Percentiles rank a stretch among this genome's conserved stretches.
Evolutionary conservation across 257 asterid species (phyloP).

Genomic region (Nyctanthes arbortristis): DNA sequence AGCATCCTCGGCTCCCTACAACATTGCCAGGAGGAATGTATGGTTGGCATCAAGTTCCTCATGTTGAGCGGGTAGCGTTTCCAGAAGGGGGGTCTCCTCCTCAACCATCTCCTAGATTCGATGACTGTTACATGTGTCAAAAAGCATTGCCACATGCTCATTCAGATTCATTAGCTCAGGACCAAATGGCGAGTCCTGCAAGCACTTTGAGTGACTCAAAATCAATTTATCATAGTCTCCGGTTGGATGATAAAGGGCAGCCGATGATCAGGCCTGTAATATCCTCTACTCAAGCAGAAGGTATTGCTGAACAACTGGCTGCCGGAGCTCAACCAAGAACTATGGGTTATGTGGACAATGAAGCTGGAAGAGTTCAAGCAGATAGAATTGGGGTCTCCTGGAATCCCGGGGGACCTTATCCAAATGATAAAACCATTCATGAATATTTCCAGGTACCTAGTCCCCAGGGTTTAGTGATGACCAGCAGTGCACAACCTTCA

Average conservation of each 20-base stretch:
- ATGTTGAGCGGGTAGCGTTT: slow-evolving; percentile 45
- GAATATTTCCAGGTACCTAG: slow-evolving; percentile 49
- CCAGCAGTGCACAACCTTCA: slow-evolving; percentile 54
- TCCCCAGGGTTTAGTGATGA: slow-evolving; percentile 46
- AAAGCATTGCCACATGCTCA: slow-evolving; percentile 96
- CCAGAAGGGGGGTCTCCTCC: slow-evolving; percentile 44
- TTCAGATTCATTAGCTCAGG: slow-evolving; percentile 80
- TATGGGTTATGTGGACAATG: slow-evolving; percentile 35
- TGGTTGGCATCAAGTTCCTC: slow-evolving; percentile 68
- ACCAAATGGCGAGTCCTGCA: slow-evolving; percentile 50
- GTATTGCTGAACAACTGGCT: slow-evolving; percentile 39
- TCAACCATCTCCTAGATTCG: slow-evolving; percentile 38
- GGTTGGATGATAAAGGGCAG: slow-evolving; percentile 61
- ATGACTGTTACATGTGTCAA: slow-evolving; percentile 87
- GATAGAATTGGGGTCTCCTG: slow-evolving; percentile 39
- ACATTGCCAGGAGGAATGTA: slow-evolving; percentile 50
- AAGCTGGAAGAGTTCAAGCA: slow-evolving; percentile 37
- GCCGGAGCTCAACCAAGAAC: slow-evolving; percentile 34
- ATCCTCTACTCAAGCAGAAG: slow-evolving; percentile 42
- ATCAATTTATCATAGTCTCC: slow-evolving; percentile 54
- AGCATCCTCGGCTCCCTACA: slow-evolving; percentile 52
- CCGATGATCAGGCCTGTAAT: slow-evolving; percentile 43
- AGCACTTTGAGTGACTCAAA: slow-evolving; percentile 47
- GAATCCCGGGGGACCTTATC: slow-evolving; percentile 42
- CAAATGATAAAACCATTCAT: slow-evolving; percentile 37